Evolutionary conservation across 495 filamentous ascomycete genomes (phyloP), one percentile per base, ranked within the genome.

Genomic region (Annulohypoxylon stygium): DNA sequence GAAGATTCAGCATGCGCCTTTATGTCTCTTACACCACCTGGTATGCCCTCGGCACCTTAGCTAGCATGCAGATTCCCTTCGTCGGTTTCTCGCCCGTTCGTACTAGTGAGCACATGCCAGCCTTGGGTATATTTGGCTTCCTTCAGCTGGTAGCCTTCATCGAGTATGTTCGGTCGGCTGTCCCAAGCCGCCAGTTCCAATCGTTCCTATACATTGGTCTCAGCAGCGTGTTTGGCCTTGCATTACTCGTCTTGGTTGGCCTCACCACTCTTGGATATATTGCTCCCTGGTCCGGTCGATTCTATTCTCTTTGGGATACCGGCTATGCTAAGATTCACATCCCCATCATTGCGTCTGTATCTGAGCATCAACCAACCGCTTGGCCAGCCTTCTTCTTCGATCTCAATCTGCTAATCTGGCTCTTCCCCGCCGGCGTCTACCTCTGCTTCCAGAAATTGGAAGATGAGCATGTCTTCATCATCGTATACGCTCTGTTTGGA

Each of bases 301-400:
- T 99, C 86, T 99, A 99, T 83, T 99, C 97, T 0, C 89, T 99
- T 37, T 99, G 95, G 95, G 97, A 99, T 82, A 99, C 97, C 9
- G 93, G 93, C 74, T 99, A 99, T 79, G 97, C 97, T 74, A 99
- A 99, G 84, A 97, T 98, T 68, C 97, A 99, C 75, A 99, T 99
- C 79, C 97, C 97, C 37, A 99, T 99, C 78, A 99, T 99, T 82
- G 97, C 97, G 25, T 98, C 96, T 2, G 97, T 99, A 30, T 99
- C 97, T 7, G 97, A 99, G 81, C 97, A 99, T 86, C 97, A 99
- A 81, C 97, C 97, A 11, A 99, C 97, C 26, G 97, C 97, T n/a
- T 99, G 97, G 97, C 97, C 97, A 7, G 94, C 97, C 37, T 99
- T 98, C 88, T 99, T 98, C 84, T 99, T 99, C 81, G 97, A 99